phyloP scores from a whole-genome alignment of 495 filamentous ascomycete species.

The Coniosporium apollinis region DNA sequence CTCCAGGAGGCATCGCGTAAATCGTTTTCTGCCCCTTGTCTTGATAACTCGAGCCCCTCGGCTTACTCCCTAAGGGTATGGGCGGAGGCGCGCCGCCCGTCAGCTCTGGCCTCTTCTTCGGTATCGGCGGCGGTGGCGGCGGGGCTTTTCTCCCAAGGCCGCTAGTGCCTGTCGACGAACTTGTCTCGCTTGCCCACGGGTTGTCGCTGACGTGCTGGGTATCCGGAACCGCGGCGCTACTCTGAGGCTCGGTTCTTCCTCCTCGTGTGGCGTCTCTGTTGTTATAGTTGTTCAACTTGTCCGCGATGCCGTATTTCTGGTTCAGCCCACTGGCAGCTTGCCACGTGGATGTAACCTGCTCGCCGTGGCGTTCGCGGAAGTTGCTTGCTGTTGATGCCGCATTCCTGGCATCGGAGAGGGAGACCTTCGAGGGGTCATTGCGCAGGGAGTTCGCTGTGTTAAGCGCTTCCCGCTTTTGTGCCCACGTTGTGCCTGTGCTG shows the following conservation, averaged over 20 bases:
- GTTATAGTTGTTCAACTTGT: constrained; percentile 8
- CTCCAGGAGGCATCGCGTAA: neutral
- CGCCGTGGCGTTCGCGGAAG: constrained; percentile 57
- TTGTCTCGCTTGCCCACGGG: neutral
- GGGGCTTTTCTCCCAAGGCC: constrained; percentile 2
- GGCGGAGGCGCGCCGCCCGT: constrained; percentile 8
- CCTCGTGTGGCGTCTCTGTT: neutral
- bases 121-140: constrained; percentile 13
- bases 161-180: neutral
- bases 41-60: constrained; percentile 1
- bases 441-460: constrained; percentile 37
- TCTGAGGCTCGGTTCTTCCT: too few species aligned
- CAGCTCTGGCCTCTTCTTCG: constrained; percentile 10
- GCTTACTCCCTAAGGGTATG: constrained; percentile 12
- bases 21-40: neutral
- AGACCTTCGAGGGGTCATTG: constrained; percentile 41
- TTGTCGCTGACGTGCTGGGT: neutral
- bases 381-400: constrained; percentile 47
- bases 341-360: constrained; percentile 50
- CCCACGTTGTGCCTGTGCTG: constrained; percentile 38
- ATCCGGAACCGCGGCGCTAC: neutral
- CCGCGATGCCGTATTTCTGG: constrained; percentile 32
- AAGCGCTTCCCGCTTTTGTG: constrained; percentile 44
- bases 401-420: constrained; percentile 33
- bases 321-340: constrained; percentile 40